A percentile compares a stretch with the other conserved stretches of the same genome.
phyloP scores from a whole-genome alignment of 2,329 filamentous ascomycete species.

The Neofusicoccum ribis region DNA sequence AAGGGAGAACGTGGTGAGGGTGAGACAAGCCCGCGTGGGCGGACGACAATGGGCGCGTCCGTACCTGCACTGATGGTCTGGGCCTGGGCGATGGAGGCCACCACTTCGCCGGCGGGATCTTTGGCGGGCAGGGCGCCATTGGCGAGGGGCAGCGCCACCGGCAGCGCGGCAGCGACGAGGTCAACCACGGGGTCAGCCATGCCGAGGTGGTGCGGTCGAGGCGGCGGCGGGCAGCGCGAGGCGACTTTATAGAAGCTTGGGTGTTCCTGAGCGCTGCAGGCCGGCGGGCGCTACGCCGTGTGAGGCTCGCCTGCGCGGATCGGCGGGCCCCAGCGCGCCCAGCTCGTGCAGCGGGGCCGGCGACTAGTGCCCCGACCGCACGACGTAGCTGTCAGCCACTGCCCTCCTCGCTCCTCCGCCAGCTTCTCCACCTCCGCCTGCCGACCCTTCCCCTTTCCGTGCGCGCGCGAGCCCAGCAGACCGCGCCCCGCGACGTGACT shows the following conservation, averaged over 20 bases:
- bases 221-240: not conserved
- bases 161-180: not conserved
- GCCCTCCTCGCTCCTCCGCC: not conserved
- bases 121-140: slow-evolving; percentile 25
- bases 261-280: not conserved
- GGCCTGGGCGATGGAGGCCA: slow-evolving; percentile 40
- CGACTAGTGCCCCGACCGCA: too few species aligned
- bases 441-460: not conserved
- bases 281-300: slow-evolving; percentile 1
- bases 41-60: not conserved
- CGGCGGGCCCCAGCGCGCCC: not conserved
- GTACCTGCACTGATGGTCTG: slow-evolving; percentile 44
- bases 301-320: not conserved
- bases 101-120: slow-evolving; percentile 38
- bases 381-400: not conserved
- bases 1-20: not conserved
- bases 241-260: not conserved
- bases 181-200: not conserved
- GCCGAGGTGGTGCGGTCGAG: not conserved
- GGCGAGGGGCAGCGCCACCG: not conserved
- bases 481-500: not conserved
- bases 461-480: not conserved
- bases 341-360: not conserved
- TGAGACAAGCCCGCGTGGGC: not conserved
- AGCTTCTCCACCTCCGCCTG: not conserved